Evolutionary conservation across 345 rosid species (phyloP).

Genomic region (Acer saccharum): DNA sequence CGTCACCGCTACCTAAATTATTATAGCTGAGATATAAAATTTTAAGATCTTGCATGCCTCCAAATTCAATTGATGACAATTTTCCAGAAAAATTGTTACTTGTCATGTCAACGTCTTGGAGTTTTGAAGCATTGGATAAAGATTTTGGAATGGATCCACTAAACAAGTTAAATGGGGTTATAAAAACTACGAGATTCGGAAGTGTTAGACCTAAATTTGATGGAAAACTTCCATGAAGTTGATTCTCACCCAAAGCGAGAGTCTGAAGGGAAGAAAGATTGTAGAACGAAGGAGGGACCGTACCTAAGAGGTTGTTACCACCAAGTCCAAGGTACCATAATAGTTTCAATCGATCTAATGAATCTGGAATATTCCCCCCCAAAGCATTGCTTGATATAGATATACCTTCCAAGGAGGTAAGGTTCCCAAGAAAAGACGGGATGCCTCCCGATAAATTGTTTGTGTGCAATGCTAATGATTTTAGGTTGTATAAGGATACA

Average conservation of each 20-base stretch:
- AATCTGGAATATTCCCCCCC: constrained; percentile 17
- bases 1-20: no score
- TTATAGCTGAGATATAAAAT: no score
- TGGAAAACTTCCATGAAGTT: constrained; percentile 26
- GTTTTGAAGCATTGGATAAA: no score
- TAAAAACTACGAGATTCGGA: constrained; percentile 8
- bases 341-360: constrained; percentile 5
- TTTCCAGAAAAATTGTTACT: no score
- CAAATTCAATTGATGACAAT: no score
- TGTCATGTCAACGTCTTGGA: no score
- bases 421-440: background rate
- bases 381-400: background rate
- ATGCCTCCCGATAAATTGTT: background rate
- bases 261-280: constrained; percentile 14
- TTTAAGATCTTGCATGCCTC: no score
- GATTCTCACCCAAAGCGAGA: constrained; percentile 1
- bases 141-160: background rate
- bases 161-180: background rate
- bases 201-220: constrained; percentile 14
- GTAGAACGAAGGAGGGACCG: constrained; percentile 19
- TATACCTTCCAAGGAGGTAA: background rate
- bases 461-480: background rate
- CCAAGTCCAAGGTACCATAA: background rate
- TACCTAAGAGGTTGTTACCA: constrained; percentile 20
- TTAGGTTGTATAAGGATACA: background rate